These are phyloP conservation scores for Punica granatum DNA, from an alignment of 345 rosid genomes.

Conservation along the genomic window DNA sequence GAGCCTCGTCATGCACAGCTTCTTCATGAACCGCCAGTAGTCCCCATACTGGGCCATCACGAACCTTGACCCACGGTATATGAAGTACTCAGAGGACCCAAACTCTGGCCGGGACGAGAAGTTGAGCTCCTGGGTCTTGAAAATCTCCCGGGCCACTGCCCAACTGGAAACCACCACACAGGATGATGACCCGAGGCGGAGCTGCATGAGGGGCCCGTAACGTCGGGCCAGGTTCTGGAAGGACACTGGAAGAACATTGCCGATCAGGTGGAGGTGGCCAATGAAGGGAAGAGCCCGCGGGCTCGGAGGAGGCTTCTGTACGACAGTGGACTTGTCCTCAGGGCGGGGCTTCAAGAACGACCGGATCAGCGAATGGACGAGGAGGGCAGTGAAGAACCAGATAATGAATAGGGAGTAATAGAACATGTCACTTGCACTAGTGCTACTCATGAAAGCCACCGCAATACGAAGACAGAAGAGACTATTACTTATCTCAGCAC, in stretches of 20 bases:
- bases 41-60: slow-evolving; percentile 21
- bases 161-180: slow-evolving; percentile 24
- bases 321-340: background rate
- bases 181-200: slow-evolving; percentile 23
- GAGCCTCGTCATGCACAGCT: slow-evolving; percentile 27
- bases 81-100: slow-evolving; percentile 23
- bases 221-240: slow-evolving; percentile 19
- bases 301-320: slow-evolving; percentile 24
- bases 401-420: slow-evolving; percentile 13
- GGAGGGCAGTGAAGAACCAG: slow-evolving; percentile 19
- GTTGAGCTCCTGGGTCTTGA: slow-evolving; percentile 25
- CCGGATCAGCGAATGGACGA: slow-evolving; percentile 12
- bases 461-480: background rate
- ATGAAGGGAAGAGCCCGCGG: slow-evolving; percentile 34
- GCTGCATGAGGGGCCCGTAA: slow-evolving; percentile 29
- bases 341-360: slow-evolving; percentile 7
- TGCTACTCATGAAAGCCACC: background rate
- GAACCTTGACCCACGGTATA: slow-evolving; percentile 23
- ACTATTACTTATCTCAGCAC: background rate
- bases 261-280: slow-evolving; percentile 36
- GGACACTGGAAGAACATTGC: slow-evolving; percentile 17
- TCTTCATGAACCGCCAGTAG: slow-evolving; percentile 40
- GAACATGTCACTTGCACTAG: background rate
- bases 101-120: slow-evolving; percentile 27
- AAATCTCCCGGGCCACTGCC: slow-evolving; percentile 19